phyloP scores from a whole-genome alignment of 2,329 filamentous ascomycete species.

The Phialocephala subalpina region DNA sequence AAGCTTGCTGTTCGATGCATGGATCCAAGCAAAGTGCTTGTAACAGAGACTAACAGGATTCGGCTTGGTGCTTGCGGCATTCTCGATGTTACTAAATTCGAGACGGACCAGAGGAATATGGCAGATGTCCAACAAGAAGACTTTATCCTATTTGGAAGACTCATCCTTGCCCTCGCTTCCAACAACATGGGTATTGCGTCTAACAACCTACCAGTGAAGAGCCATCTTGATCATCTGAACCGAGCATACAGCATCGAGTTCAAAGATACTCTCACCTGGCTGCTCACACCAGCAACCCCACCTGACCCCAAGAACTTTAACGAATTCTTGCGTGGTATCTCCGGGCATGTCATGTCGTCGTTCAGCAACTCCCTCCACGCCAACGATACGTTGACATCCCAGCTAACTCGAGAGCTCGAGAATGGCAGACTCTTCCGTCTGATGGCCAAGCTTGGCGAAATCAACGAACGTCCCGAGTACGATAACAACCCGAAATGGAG shows the following conservation, averaged over 20 bases:
- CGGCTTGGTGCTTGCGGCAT: constrained; percentile 89
- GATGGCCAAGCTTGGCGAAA: constrained; percentile 82
- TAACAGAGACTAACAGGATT: constrained; percentile 91
- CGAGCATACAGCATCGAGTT: constrained; percentile 78
- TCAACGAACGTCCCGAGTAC: constrained; percentile 90
- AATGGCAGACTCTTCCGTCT: constrained; percentile 85
- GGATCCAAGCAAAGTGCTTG: constrained; percentile 85
- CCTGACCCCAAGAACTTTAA: constrained; percentile 76
- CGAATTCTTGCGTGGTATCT: constrained; percentile 79
- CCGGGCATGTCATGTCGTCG: constrained; percentile 76
- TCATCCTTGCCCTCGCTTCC: constrained; percentile 84
- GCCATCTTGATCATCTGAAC: constrained; percentile 78
- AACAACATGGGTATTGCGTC: constrained; percentile 60
- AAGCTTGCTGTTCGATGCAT: constrained; percentile 87
- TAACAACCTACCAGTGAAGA: constrained; percentile 61
- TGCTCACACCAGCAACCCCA: constrained; percentile 71
- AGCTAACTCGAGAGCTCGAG: constrained; percentile 83
- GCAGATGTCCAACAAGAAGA: constrained; percentile 88
- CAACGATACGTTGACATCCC: constrained; percentile 76
- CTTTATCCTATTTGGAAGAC: constrained; percentile 81
- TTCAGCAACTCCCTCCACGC: constrained; percentile 83
- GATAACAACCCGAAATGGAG: constrained; percentile 83
- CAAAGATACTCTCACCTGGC: constrained; percentile 81
- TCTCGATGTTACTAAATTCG: constrained; percentile 87
- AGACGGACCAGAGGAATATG: constrained; percentile 71